Conservation (phyloP, 1,139 yeast species). For the Kodamaea suecica region DNA sequence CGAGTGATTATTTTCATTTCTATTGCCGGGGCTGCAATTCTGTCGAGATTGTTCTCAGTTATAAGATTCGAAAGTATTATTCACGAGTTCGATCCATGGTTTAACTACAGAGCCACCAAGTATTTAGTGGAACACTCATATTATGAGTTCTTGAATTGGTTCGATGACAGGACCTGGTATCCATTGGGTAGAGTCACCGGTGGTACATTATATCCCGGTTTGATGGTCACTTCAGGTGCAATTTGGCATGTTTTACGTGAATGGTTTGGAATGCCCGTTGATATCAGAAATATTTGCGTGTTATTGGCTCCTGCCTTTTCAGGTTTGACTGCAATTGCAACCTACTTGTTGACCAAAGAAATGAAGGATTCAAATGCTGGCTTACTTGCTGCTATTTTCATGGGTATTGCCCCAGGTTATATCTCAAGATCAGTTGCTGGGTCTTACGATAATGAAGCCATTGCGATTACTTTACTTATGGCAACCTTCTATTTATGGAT, state of each 20-base stretch:
- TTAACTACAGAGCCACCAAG: conserved; percentile 92
- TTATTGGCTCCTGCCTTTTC: conserved; percentile 95
- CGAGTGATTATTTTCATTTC: conserved; percentile 64
- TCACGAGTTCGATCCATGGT: conserved; percentile 99
- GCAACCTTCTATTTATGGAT: conserved; percentile 96
- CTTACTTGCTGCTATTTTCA: conserved; percentile 84
- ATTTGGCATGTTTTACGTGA: conserved; percentile 73
- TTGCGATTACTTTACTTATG: conserved; percentile 94
- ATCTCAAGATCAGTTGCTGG: conserved; percentile 99
- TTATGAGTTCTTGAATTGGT: conserved; percentile 95
- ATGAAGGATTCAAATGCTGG: conserved; percentile 92
- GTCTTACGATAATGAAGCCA: conserved; percentile 97
- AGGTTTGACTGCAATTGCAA: conserved; percentile 86
- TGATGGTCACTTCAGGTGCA: conserved; percentile 94
- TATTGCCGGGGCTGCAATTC: conserved; percentile 85
- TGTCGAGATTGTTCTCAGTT: conserved; percentile 79
- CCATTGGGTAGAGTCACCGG: conserved; percentile 99
- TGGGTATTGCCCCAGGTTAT: conserved; percentile 98
- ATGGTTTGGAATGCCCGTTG: conserved; percentile 74
- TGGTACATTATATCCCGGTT: conserved; percentile 96
- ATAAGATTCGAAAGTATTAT: conserved; percentile 91
- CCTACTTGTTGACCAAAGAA: conserved; percentile 87
- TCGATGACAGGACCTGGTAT: conserved; percentile 98
- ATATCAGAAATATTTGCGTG: conserved; percentile 94
- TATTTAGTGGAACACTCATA: conserved; percentile 80